Percentiles rank a stretch among this genome's conserved stretches.
phyloP scores from a whole-genome alignment of 176 grass and related monocot genomes.

The Rhynchospora breviuscula region DNA sequence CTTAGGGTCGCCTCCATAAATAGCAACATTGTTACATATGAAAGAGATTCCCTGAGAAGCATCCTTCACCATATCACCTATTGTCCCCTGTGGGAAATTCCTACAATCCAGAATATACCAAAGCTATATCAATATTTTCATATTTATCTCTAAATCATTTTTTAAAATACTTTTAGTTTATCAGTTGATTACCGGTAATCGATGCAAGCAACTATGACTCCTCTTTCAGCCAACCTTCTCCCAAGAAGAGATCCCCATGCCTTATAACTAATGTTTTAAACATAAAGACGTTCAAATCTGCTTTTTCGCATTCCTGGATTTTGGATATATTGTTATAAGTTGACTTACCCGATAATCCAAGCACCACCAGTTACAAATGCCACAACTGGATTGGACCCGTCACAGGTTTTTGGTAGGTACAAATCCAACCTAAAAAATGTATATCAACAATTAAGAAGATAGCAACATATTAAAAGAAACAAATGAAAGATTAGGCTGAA shows the following conservation, averaged over 20 bases:
- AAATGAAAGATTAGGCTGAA: background rate
- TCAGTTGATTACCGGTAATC: conserved; percentile 74
- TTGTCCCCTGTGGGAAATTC: conserved; percentile 97
- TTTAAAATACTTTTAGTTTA: background rate
- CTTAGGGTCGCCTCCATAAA: conserved; percentile 89
- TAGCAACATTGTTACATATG: conserved; percentile 76
- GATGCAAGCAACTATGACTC: conserved; percentile 97
- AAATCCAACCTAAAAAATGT: conserved; percentile 71
- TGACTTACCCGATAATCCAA: conserved; percentile 95
- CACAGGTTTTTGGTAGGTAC: conserved; percentile 61
- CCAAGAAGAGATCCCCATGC: conserved; percentile 96
- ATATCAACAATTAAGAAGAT: conserved; percentile 13
- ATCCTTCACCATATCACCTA: conserved; percentile 93
- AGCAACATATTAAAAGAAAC: conserved; percentile 5
- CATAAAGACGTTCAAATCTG: background rate
- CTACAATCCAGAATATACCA: conserved; percentile 29
- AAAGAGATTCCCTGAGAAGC: conserved; percentile 95
- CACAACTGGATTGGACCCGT: conserved; percentile 65
- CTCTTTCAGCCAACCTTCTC: conserved; percentile 82
- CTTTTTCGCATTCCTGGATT: background rate
- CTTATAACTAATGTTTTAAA: conserved; percentile 59
- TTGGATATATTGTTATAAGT: background rate
- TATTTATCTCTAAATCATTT: background rate
- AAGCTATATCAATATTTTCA: background rate
- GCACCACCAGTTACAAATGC: conserved; percentile 96